Conservation (phyloP, 176 grass and related monocot genomes). For the Alloteropsis semialata region DNA sequence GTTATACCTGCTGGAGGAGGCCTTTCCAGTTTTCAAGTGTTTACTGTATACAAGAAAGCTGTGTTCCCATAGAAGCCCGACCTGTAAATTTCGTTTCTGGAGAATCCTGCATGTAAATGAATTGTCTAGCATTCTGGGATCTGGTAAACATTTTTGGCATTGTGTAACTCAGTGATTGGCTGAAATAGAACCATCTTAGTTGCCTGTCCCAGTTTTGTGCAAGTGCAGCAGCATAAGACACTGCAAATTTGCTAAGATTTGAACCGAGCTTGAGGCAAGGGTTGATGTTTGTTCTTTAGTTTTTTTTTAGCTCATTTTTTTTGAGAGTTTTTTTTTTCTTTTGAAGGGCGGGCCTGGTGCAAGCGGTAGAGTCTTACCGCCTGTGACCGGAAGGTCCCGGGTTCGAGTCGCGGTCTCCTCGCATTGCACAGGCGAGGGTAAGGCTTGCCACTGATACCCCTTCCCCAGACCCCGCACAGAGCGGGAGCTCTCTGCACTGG, state of each 20-base stretch:
- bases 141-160: not conserved
- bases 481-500: too few relatives aligned
- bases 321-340: too few relatives aligned
- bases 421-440: too few relatives aligned
- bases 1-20: not conserved
- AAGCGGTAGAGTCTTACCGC: too few relatives aligned
- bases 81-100: not conserved
- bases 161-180: not conserved
- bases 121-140: not conserved
- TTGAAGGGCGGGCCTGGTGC: too few relatives aligned
- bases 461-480: too few relatives aligned
- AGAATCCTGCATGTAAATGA: slow-evolving; percentile 15
- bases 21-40: not conserved
- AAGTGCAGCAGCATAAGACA: not conserved
- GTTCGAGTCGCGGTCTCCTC: too few relatives aligned
- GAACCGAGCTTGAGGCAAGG: too few relatives aligned
- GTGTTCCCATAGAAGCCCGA: not conserved
- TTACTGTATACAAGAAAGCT: not conserved
- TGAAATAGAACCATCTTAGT: not conserved
- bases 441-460: too few relatives aligned
- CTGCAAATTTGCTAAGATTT: not conserved
- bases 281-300: too few relatives aligned
- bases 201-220: not conserved
- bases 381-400: too few relatives aligned
- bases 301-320: too few relatives aligned